phyloP scores from a whole-genome alignment of 1,139 yeast species.

The Suhomyces chickasaworum region DNA sequence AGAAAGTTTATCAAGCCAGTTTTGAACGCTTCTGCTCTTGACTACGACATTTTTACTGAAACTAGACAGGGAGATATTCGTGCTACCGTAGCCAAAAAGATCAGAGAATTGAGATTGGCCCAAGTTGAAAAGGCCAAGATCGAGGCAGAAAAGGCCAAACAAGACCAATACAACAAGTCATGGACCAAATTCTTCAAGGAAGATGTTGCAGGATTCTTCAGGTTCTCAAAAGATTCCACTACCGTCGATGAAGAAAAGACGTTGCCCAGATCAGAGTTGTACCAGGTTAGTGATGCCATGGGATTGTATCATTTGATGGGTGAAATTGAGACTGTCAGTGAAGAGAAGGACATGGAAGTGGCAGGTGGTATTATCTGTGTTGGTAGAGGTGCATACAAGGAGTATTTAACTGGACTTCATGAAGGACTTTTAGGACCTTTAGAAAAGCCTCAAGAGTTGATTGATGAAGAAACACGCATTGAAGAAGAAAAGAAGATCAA shows the following conservation, averaged over 20 bases:
- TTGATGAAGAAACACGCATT: constrained; percentile 33
- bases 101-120: constrained; percentile 66
- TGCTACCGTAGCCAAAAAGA: constrained; percentile 75
- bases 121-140: constrained; percentile 19
- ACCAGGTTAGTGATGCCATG: constrained; percentile 55
- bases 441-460: constrained; percentile 54
- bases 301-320: constrained; percentile 54
- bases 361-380: constrained; percentile 89
- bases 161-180: constrained; percentile 12
- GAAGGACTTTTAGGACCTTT: constrained; percentile 95
- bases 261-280: constrained; percentile 42
- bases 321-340: constrained; percentile 40
- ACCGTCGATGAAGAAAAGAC: constrained; percentile 25
- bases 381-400: constrained; percentile 96
- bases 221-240: background rate
- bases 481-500: constrained; percentile 22
- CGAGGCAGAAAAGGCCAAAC: constrained; percentile 8
- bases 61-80: constrained; percentile 92
- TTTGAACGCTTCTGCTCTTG: constrained; percentile 82
- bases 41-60: constrained; percentile 72
- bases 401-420: constrained; percentile 84
- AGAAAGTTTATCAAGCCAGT: constrained; percentile 85
- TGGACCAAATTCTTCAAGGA: constrained; percentile 21
- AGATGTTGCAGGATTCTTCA: constrained; percentile 17
- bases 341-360: constrained; percentile 51